Base-by-base conservation (phyloP, 2,329 filamentous ascomycete species). In the Aspergillus caelatus region DNA sequence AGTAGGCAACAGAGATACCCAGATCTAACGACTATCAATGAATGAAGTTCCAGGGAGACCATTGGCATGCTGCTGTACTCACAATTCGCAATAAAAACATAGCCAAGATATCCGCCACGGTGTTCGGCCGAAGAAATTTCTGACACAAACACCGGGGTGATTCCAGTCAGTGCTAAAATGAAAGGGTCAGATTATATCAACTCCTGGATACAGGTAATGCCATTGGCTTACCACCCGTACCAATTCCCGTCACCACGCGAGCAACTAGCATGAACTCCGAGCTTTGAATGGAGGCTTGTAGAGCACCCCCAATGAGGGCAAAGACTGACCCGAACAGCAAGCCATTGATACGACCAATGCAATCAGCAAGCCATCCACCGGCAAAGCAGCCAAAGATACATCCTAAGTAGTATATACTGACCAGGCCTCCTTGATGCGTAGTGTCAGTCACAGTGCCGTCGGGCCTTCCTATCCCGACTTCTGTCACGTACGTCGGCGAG, bases 401-500 rank as follows among this genome's bases (percentile, higher is more conserved):
- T 6, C 84, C 84, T 28, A 85, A 75, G 66, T 85, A 85, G 68
- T 86, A 85, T 2, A 83, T 77, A n/a, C 83, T 81, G 21, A 83
- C 81, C 53, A 85, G 80, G 43, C 84, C 84, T 9, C 84, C 84
- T 68, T 85, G 81, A 63, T 84, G 81, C 3, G 80, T 78, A 14
- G 79, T 78, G 67, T 83, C 73, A 12, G 82, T 85, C 32, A 85
- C 79, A 4, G 75, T 79, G 30, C 81, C 83, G 66, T 82, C 78
- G 0, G 78, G 56, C 26, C 58, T 62, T 19, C 84, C 83, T 53
- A 85, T 84, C 52, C 78, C 78, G 10, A 84, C 81, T 45, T 68
- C 60, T 0, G 65, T 68, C 16, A 77, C 69, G 53, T 83, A 83
- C 41, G 71, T 70, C 0, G 75, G 73, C 12, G 79, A 68, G 48